phyloP scores from a whole-genome alignment of 2,329 filamentous ascomycete species.

The Colletotrichum brevisporum region DNA sequence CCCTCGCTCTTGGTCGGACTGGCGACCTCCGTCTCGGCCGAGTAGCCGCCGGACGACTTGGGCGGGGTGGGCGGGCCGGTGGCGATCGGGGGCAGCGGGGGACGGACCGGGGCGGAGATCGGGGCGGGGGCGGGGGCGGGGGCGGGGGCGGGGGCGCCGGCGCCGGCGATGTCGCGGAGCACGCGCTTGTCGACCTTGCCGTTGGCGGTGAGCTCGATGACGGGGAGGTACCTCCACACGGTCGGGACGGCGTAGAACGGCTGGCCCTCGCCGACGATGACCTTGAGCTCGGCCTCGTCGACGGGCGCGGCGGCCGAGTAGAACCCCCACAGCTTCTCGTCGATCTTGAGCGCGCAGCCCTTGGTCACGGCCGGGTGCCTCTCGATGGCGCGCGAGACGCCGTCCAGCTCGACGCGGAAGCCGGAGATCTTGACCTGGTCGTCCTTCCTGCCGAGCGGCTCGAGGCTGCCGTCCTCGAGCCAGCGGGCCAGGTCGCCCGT shows the following conservation, averaged over 20 bases:
- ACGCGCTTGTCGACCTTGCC: constrained; percentile 69
- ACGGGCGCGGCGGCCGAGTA: constrained; percentile 54
- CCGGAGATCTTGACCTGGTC: constrained; percentile 73
- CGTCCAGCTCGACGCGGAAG: constrained; percentile 73
- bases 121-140: neutral
- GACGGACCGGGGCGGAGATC: no score
- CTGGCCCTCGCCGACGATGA: constrained; percentile 58
- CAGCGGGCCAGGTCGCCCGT: constrained; percentile 72
- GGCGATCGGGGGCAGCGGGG: constrained; percentile 2
- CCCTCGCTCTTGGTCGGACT: constrained; percentile 30
- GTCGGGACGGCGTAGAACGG: constrained; percentile 70
- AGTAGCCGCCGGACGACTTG: constrained; percentile 20
- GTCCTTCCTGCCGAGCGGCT: constrained; percentile 70
- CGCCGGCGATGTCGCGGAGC: constrained; percentile 53
- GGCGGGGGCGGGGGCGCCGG: no score
- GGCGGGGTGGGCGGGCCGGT: constrained; percentile 15
- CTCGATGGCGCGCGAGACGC: constrained; percentile 66
- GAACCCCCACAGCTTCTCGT: constrained; percentile 65
- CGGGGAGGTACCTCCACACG: constrained; percentile 56
- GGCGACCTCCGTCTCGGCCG: constrained; percentile 27
- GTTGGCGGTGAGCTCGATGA: constrained; percentile 66
- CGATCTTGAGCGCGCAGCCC: constrained; percentile 62
- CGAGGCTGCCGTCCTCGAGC: constrained; percentile 66
- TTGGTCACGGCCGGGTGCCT: constrained; percentile 61
- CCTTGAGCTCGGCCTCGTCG: constrained; percentile 54